These are phyloP conservation scores for Tieghemostelium lacteum DNA, from an alignment of 78 protist genomes.

Conservation along the genomic window DNA sequence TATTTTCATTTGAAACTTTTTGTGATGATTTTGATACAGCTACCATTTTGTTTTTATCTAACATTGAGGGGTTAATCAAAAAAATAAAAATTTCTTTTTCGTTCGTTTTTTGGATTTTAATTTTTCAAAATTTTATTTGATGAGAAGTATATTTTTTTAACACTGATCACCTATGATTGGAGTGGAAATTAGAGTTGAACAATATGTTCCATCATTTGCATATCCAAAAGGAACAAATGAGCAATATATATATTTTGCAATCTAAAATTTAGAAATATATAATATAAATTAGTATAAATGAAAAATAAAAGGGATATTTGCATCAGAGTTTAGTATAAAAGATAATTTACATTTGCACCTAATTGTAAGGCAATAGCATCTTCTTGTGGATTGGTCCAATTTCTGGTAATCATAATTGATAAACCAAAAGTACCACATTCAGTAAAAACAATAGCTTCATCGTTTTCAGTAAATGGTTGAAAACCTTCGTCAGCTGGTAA, in stretches of 20 bases:
- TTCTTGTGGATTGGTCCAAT: conserved; percentile 42
- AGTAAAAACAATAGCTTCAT: conserved; percentile 62
- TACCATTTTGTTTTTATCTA: neutral
- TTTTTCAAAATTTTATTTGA: too few species aligned
- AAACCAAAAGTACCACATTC: conserved; percentile 67
- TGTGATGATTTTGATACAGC: too few species aligned
- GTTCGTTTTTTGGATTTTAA: neutral
- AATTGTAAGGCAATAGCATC: conserved; percentile 32
- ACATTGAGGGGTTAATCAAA: neutral
- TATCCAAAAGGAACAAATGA: conserved; percentile 57
- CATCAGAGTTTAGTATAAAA: too few species aligned
- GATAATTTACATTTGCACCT: too few species aligned
- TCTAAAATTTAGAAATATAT: too few species aligned
- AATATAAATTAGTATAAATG: too few species aligned
- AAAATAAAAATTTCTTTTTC: too few species aligned
- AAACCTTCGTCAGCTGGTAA: conserved; percentile 72
- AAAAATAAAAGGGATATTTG: too few species aligned
- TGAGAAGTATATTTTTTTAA: too few species aligned
- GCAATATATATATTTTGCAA: conserved; percentile 48
- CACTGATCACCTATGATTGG: neutral
- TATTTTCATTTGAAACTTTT: too few species aligned
- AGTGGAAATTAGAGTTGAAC: neutral
- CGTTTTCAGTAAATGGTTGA: conserved; percentile 69
- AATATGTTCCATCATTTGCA: conserved; percentile 46
- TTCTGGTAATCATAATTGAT: conserved; percentile 52